Conservation (phyloP, 1,139 yeast species). For the Yamadazyma aaseri region DNA sequence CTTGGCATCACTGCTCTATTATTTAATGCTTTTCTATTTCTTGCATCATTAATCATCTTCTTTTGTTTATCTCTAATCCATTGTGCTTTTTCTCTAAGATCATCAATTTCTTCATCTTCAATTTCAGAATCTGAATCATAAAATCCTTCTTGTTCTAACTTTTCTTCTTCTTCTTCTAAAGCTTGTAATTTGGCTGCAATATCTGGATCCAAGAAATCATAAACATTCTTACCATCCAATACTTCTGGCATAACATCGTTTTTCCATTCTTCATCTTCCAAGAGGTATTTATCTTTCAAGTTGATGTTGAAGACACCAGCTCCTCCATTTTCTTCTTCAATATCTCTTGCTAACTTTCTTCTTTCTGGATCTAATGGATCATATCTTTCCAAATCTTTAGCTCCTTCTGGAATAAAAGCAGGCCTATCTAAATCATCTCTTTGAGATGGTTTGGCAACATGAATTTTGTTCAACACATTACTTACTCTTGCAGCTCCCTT, state of each 20-base stretch:
- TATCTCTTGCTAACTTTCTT: conserved; percentile 78
- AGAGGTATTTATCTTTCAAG: conserved; percentile 83
- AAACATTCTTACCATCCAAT: conserved; percentile 92
- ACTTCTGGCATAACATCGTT: conserved; percentile 96
- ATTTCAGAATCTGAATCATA: conserved; percentile 86
- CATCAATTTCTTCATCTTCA: conserved; percentile 61
- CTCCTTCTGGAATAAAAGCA: conserved; percentile 80
- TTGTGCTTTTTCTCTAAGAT: conserved; percentile 78
- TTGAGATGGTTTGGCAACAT: conserved; percentile 85
- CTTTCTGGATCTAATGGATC: conserved; percentile 81
- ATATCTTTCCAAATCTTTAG: conserved; percentile 57
- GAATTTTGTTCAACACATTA: conserved; percentile 90
- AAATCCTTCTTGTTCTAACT: conserved; percentile 90
- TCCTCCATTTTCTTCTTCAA: conserved; percentile 95
- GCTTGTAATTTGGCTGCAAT: conserved; percentile 91
- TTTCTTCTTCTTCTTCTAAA: conserved; percentile 95
- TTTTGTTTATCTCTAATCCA: conserved; percentile 97
- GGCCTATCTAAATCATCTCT: conserved; percentile 84
- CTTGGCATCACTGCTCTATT: conserved; percentile 93
- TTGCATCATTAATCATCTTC: conserved; percentile 84
- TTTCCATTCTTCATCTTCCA: conserved; percentile 98
- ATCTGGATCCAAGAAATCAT: conserved; percentile 96
- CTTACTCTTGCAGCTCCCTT: conserved; percentile 89
- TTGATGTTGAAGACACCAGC: conserved; percentile 97
- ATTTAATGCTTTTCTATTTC: conserved; percentile 83